Evolutionary conservation across 345 rosid genomes (phyloP).

Genomic region (Adansonia digitata): DNA sequence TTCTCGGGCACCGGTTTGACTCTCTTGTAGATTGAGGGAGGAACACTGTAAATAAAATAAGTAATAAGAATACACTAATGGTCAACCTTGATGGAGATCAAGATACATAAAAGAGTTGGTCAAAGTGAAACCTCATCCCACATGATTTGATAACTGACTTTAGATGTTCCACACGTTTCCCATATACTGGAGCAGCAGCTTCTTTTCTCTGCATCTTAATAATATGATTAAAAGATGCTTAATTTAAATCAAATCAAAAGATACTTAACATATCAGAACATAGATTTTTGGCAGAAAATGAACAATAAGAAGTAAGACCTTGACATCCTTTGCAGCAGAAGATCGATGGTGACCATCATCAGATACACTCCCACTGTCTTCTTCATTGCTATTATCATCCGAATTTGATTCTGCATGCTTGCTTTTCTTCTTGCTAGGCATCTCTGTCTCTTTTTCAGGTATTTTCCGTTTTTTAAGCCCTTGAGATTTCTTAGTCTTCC

Average conservation of each 20-base stretch:
- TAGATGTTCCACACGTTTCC: constrained; percentile 73
- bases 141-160: constrained; percentile 79
- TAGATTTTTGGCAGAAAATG: constrained; percentile 6
- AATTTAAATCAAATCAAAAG: neutral
- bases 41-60: constrained; percentile 45
- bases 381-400: constrained; percentile 38
- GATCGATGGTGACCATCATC: constrained; percentile 46
- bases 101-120: constrained; percentile 9
- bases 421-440: constrained; percentile 39
- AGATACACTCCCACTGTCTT: constrained; percentile 39
- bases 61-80: neutral
- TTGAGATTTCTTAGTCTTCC: constrained; percentile 37
- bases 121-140: constrained; percentile 59
- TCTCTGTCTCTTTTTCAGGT: constrained; percentile 39
- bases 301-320: constrained; percentile 35
- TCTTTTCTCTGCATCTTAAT: constrained; percentile 57
- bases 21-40: constrained; percentile 74
- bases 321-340: constrained; percentile 40
- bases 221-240: neutral
- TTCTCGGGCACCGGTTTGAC: constrained; percentile 79
- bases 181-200: constrained; percentile 52
- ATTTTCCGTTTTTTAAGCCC: constrained; percentile 47
- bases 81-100: constrained; percentile 9
- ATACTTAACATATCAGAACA: constrained; percentile 1
- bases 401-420: constrained; percentile 36